These are phyloP conservation scores for Batkoa obscura DNA, from an alignment of 371 early-diverging fungal species.

Conservation along the genomic window DNA sequence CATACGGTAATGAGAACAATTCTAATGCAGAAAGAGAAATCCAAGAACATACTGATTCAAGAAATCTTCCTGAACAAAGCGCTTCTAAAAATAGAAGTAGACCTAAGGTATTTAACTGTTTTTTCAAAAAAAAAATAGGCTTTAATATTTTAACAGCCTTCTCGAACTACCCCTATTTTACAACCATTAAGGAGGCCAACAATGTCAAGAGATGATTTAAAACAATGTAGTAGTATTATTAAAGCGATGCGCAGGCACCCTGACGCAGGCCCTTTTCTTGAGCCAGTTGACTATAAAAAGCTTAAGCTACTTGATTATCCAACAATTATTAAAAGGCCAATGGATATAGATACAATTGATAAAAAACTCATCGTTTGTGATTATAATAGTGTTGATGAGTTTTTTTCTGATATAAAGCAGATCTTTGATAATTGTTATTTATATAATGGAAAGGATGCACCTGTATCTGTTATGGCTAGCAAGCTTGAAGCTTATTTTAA, in stretches of 20 bases:
- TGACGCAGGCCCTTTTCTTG: constrained; percentile 59
- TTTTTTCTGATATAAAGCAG: constrained; percentile 53
- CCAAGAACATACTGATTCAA: no score
- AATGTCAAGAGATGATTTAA: constrained; percentile 61
- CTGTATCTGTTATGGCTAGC: constrained; percentile 50
- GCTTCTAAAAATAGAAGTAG: no score
- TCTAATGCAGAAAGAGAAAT: no score
- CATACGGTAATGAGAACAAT: no score
- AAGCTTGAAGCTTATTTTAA: constrained; percentile 55
- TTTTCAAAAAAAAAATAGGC: no score
- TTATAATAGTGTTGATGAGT: constrained; percentile 42
- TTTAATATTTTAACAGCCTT: no score
- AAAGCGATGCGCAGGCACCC: constrained; percentile 50
- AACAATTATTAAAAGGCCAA: constrained; percentile 80
- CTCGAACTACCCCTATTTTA: no score
- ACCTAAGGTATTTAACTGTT: no score
- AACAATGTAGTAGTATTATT: constrained; percentile 55
- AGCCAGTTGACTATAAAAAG: constrained; percentile 86
- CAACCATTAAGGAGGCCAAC: constrained; percentile 17
- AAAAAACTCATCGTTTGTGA: constrained; percentile 53
- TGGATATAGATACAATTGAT: constrained; percentile 94
- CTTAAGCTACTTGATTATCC: constrained; percentile 90
- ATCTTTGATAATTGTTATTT: constrained; percentile 75
- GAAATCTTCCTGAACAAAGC: no score
- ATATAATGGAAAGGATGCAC: constrained; percentile 72